Conservation (phyloP, 2,329 filamentous ascomycete genomes). For the Aspergillus awamori region DNA sequence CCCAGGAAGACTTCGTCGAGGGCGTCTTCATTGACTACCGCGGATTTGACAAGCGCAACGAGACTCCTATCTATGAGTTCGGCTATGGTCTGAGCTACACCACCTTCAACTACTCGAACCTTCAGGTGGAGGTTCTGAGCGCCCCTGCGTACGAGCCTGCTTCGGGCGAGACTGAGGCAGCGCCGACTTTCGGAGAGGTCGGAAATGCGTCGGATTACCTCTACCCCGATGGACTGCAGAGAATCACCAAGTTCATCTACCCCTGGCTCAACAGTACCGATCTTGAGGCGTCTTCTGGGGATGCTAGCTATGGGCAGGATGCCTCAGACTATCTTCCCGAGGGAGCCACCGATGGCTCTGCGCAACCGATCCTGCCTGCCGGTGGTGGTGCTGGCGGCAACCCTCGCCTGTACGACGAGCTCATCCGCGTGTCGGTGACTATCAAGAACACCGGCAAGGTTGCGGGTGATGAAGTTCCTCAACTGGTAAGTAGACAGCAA, state of each 20-base stretch:
- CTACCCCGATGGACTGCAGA: constrained; percentile 57
- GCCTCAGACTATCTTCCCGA: constrained; percentile 54
- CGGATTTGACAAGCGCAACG: constrained; percentile 57
- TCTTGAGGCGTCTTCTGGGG: constrained; percentile 53
- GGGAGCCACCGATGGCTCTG: constrained; percentile 54
- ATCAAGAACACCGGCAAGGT: constrained; percentile 56
- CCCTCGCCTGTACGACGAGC: constrained; percentile 54
- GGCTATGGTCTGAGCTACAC: constrained; percentile 66
- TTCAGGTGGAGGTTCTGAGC: constrained; percentile 51
- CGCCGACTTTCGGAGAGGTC: constrained; percentile 55
- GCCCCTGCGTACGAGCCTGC: constrained; percentile 56
- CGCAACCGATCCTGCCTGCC: constrained; percentile 60
- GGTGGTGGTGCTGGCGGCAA: constrained; percentile 64
- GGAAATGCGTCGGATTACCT: constrained; percentile 56
- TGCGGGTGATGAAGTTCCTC: constrained; percentile 56
- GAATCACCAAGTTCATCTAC: constrained; percentile 62
- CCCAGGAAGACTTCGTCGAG: constrained; percentile 63
- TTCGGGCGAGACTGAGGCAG: constrained; percentile 55
- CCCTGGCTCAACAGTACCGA: constrained; percentile 66
- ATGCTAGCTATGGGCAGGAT: constrained; percentile 58
- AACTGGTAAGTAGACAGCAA: constrained; percentile 42
- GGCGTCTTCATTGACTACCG: constrained; percentile 63
- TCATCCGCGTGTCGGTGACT: constrained; percentile 53
- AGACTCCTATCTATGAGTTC: constrained; percentile 64
- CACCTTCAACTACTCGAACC: constrained; percentile 63